A percentile compares a stretch with the other conserved stretches of the same genome.
Evolutionary conservation across 2,329 filamentous ascomycete genomes (phyloP).

Genomic region (Ophiostoma pallidulum): DNA sequence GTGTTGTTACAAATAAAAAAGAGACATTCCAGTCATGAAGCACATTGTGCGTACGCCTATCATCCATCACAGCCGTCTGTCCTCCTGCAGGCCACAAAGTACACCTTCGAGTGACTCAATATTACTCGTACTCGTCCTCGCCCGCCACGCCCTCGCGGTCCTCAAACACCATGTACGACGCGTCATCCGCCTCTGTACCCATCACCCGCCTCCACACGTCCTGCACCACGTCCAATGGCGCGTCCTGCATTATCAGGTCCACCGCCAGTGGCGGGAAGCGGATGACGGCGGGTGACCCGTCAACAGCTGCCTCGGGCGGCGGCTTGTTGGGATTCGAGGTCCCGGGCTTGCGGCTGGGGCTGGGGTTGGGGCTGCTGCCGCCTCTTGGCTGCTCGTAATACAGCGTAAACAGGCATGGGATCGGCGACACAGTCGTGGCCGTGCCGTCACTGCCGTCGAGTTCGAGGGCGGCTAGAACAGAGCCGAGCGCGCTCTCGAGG

Average conservation of each 20-base stretch:
- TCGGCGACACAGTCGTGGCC: constrained; percentile 2
- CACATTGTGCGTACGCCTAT: too few relatives aligned
- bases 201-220: constrained; percentile 59
- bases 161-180: constrained; percentile 66
- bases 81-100: not conserved
- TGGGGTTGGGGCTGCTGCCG: not conserved
- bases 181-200: constrained; percentile 32
- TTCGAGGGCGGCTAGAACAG: constrained; percentile 26
- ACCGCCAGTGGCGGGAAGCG: constrained; percentile 49
- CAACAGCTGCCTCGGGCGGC: not conserved
- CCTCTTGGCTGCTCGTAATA: constrained; percentile 44
- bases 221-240: constrained; percentile 55
- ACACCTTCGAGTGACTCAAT: not conserved
- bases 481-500: constrained; percentile 32
- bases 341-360: too few relatives aligned
- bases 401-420: constrained; percentile 39
- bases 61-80: not conserved
- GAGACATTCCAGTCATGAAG: too few relatives aligned
- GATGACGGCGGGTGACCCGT: constrained; percentile 27
- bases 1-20: too few relatives aligned
- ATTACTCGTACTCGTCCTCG: constrained; percentile 25
- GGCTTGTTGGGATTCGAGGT: too few relatives aligned
- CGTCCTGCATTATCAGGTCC: constrained; percentile 67
- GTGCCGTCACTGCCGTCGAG: constrained; percentile 18
- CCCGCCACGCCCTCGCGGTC: constrained; percentile 60